A percentile compares a stretch with the other conserved stretches of the same genome.
phyloP scores from a whole-genome alignment of 2,329 filamentous ascomycete species.

The Phialocephala subalpina region DNA sequence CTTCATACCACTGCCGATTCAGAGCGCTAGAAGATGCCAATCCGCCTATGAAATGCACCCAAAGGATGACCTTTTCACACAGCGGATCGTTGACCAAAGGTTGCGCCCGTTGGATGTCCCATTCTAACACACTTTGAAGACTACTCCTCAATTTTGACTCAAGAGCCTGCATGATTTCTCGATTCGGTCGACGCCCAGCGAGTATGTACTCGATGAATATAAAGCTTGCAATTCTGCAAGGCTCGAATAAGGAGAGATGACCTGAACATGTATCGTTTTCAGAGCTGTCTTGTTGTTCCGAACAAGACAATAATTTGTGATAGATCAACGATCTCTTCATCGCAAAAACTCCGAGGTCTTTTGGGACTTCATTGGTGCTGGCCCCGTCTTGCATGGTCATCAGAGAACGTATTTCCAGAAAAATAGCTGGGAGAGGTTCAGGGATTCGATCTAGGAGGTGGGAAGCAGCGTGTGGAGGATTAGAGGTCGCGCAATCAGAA shows the following conservation, averaged over 20 bases:
- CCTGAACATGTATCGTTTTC: background rate
- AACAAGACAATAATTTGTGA: background rate
- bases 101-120: background rate
- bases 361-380: background rate
- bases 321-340: background rate
- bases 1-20: background rate
- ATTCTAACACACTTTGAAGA: background rate
- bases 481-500: background rate
- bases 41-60: background rate
- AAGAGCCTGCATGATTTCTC: background rate
- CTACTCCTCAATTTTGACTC: background rate
- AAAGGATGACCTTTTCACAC: background rate
- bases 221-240: background rate
- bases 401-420: background rate
- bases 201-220: background rate
- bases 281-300: background rate
- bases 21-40: background rate
- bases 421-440: background rate
- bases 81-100: background rate
- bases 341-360: background rate
- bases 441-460: background rate
- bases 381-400: background rate
- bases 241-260: background rate
- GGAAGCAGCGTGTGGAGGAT: background rate
- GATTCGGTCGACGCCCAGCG: background rate